Conservation (phyloP, 768 basidiomycete genomes). For the Hortiboletus campestris region DNA sequence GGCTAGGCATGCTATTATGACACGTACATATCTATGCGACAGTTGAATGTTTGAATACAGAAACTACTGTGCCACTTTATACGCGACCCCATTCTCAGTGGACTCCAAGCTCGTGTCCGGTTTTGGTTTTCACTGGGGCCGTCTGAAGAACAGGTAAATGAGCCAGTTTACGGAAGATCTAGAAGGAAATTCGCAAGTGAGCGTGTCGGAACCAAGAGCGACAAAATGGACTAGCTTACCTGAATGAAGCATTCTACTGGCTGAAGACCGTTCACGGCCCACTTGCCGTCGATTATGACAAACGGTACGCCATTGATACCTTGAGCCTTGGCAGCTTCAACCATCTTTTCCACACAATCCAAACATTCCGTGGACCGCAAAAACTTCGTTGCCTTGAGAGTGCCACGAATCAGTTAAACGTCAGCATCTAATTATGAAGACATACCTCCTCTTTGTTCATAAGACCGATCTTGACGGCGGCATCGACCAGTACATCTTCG, state of each 20-base stretch:
- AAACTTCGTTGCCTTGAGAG: constrained; percentile 37
- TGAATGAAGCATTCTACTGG: constrained; percentile 38
- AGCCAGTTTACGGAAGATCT: constrained; percentile 33
- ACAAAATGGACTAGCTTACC: constrained; percentile 16
- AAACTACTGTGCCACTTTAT: background rate
- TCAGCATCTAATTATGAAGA: background rate
- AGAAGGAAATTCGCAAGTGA: background rate
- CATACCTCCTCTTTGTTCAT: constrained; percentile 37
- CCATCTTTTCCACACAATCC: constrained; percentile 39
- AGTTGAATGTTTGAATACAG: background rate
- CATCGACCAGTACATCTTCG: constrained; percentile 32
- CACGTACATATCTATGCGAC: background rate
- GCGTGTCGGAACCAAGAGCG: background rate
- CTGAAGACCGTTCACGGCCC: constrained; percentile 45
- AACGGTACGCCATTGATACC: constrained; percentile 52
- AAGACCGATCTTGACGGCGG: constrained; percentile 36
- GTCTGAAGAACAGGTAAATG: constrained; percentile 8
- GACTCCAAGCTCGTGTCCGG: background rate
- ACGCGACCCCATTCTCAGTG: background rate
- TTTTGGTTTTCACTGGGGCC: background rate
- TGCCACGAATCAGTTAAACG: background rate
- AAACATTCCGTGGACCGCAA: constrained; percentile 37
- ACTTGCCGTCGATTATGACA: constrained; percentile 45
- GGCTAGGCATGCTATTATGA: background rate
- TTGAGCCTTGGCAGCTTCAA: constrained; percentile 36